Base-by-base conservation (phyloP, 495 filamentous ascomycete species). In the Hypoxylon cercidicola region DNA sequence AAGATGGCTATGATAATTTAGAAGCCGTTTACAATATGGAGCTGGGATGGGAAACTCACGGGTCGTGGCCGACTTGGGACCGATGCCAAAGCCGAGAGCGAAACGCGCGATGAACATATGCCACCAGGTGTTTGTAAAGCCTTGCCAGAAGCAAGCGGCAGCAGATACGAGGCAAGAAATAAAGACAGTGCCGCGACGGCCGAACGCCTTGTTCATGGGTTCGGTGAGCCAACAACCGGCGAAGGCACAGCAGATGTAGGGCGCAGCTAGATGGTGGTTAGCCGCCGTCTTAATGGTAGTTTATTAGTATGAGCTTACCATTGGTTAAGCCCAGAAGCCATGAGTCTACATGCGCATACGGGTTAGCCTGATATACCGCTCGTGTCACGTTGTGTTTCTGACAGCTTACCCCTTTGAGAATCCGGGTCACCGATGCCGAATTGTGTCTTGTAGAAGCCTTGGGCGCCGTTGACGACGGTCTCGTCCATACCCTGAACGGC, bases 181-280 rank as follows among this genome's bases (percentile, higher is more conserved):
- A 73, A 96, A 94, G 50, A 96, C 90, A 11, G 92, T 93, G 7
- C 92, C 90, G 2, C 92, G 86, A 51, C 93, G 88, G 19, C 92
- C 93, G 62, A 94, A 89, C 55, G 75, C 81, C 60, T 88, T 85
- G 74, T 97, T 96, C 72, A 92, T 84, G 0, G 91, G 91, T 16
- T 88, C 87, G 2, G 90, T 93, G 39, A 93, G 80, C 92, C 92
- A 96, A 78, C 89, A 95, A 15, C 90, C 89, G 43, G 91, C 72
- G 39, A 93, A 72, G 16, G 92, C 90, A 64, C 87, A 94, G 75
- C 87, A 88, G 9, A 94, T 82, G 66, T 95, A 94, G 0, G 92
- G 93, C 1, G 76, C 75, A 32, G 71, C 71, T 73, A 46, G 40
- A 50, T 20, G 11, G 35, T 39, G 16, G 21, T 68, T 28, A 71